Conservation (phyloP, 176 grass and related monocot genomes). For the Raddia guianensis region DNA sequence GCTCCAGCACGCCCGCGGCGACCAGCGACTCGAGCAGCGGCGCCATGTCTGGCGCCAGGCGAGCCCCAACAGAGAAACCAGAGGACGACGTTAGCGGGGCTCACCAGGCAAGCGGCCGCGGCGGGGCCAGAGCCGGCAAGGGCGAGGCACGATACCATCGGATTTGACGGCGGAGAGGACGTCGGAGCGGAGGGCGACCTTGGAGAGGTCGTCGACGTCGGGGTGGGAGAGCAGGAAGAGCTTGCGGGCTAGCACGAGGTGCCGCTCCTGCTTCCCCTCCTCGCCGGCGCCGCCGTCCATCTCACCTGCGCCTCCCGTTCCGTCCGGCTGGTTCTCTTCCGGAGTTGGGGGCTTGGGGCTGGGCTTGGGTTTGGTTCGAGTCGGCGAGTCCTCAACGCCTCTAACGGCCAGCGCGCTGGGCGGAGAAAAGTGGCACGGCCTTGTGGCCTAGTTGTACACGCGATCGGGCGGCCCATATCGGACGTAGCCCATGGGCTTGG, state of each 20-base stretch:
- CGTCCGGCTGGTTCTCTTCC: not conserved
- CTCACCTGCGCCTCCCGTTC: not conserved
- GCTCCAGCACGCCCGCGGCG: constrained; percentile 57
- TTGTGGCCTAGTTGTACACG: too few species aligned
- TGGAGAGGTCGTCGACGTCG: constrained; percentile 84
- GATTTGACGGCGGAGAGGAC: constrained; percentile 72
- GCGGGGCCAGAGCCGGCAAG: not conserved
- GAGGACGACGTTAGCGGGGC: not conserved
- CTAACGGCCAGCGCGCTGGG: not conserved
- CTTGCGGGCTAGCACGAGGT: constrained; percentile 82
- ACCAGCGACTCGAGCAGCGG: constrained; percentile 71
- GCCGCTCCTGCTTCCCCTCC: constrained; percentile 73
- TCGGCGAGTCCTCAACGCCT: not conserved
- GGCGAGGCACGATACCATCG: constrained; percentile 50
- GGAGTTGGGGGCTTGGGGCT: not conserved
- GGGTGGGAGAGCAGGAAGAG: constrained; percentile 86
- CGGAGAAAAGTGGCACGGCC: too few species aligned
- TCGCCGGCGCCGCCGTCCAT: constrained; percentile 59
- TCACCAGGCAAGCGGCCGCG: not conserved
- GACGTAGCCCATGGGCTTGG: too few species aligned
- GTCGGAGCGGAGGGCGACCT: constrained; percentile 84
- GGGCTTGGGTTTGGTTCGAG: not conserved
- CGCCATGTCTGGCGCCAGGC: constrained; percentile 57
- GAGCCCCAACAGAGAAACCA: not conserved
- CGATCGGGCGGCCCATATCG: too few species aligned